Percentiles rank a stretch among this genome's conserved stretches.
These are phyloP conservation scores for Cryoendolithus antarcticus DNA, from an alignment of 2,329 filamentous ascomycete species.

Conservation along the genomic window DNA sequence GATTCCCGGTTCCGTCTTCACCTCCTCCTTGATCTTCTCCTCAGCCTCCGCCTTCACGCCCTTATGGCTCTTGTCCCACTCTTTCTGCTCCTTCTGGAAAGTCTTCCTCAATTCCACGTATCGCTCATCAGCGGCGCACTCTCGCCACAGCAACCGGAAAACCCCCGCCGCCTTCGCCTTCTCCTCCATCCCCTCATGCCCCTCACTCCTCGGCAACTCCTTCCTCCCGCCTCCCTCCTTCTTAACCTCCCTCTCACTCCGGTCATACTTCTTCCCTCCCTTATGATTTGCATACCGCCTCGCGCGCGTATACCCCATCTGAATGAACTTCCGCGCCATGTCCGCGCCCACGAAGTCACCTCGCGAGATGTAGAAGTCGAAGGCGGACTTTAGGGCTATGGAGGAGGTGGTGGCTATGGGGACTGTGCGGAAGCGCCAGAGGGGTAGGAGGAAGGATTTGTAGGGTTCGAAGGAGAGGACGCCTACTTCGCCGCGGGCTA, in stretches of 20 bases:
- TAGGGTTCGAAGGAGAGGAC: conserved; percentile 53
- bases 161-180: conserved; percentile 39
- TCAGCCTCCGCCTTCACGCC: neutral
- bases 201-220: conserved; percentile 32
- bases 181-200: conserved; percentile 35
- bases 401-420: conserved; percentile 41
- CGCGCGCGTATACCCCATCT: conserved; percentile 54
- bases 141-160: conserved; percentile 39
- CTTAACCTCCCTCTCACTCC: conserved; percentile 21
- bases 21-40: neutral
- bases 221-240: conserved; percentile 13
- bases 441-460: conserved; percentile 46
- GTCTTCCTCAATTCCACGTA: conserved; percentile 34
- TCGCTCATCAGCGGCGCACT: conserved; percentile 31
- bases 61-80: conserved; percentile 21
- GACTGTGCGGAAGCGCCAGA: conserved; percentile 47
- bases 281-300: conserved; percentile 46
- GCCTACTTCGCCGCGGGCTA: conserved; percentile 48
- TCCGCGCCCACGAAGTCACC: conserved; percentile 53
- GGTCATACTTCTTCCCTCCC: conserved; percentile 45
- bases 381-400: conserved; percentile 36
- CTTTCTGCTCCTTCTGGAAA: conserved; percentile 37
- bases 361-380: conserved; percentile 38
- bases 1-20: neutral
- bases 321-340: conserved; percentile 51